Percentiles rank a stretch among this genome's conserved stretches.
phyloP scores from a whole-genome alignment of 2,329 filamentous ascomycete species.

The Colletotrichum echinochloae region DNA sequence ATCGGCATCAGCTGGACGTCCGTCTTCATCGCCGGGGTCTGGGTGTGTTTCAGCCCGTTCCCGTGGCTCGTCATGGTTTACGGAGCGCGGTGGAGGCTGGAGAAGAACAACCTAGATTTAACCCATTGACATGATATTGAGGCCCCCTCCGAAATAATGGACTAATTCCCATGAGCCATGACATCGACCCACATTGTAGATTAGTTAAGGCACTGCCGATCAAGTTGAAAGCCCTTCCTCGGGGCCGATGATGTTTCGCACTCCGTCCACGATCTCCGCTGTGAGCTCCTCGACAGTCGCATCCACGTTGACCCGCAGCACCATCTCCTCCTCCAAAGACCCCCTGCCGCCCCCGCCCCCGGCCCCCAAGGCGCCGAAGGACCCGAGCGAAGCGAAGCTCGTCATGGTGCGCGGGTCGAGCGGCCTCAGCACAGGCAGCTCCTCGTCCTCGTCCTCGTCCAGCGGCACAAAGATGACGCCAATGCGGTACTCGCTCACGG shows the following conservation, averaged over 20 bases:
- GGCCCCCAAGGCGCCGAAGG: not conserved
- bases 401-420: not conserved
- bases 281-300: not conserved
- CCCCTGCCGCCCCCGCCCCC: no score
- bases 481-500: conserved; percentile 46
- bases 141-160: not conserved
- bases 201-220: not conserved
- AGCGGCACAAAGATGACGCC: conserved; percentile 49
- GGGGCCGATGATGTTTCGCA: not conserved
- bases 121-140: not conserved
- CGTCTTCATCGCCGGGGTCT: no score
- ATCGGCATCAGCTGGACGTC: no score
- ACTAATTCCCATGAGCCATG: not conserved
- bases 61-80: no score
- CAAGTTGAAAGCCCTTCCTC: not conserved
- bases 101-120: not conserved
- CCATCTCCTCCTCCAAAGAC: not conserved
- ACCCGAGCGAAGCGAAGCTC: not conserved
- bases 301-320: not conserved
- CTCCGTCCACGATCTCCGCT: not conserved
- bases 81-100: no score
- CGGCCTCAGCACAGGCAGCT: not conserved
- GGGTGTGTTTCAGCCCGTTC: no score
- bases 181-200: not conserved
- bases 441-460: not conserved